Base-by-base conservation (phyloP, 2,329 filamentous ascomycete genomes). In the Cladosporium phlei region DNA sequence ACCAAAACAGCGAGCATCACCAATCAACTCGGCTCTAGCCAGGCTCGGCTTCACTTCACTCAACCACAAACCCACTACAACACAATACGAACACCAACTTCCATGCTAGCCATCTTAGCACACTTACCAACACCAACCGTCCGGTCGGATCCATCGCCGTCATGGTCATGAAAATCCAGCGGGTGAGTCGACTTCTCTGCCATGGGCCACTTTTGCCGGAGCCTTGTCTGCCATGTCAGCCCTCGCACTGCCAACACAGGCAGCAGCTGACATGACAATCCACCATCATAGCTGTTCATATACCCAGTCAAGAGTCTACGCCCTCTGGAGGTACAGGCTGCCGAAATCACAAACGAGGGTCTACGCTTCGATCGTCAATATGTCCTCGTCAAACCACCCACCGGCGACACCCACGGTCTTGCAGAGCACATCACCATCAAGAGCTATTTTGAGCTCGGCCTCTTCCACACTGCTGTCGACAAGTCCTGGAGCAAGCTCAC, bases 401-500 rank as follows among this genome's bases (percentile, higher is more conserved):
- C 54, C 19, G 51, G 50, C 22, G 50, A 54, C 47, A 58, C 56
- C 19, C 51, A 56, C 28, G 59, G 59, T 9, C 52, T 63, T 9
- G 60, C 59, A 7, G 60, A 64, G 45, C 61, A 64, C 47, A 63
- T 64, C 38, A 63, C 61, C 9, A 64, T 64, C 55, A 64, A 64
- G 50, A 60, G 56, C 29, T 59, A 62, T 38, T 64, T 59, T 40
- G 50, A 59, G 27, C 58, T 64, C 5, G 61, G 60, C 10, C 53
- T 63, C 2, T 64, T 64, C 50, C 58, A 61, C 46, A 61, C 58
- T 2, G 53, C 54, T 30, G 62, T 64, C 39, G 60, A 64, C 46
- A 54, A 52, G 37, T 48, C 59, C 5, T 64, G 61, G 61, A 60
- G 59, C 6, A 63, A 64, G 37, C 51, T 64, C 34, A 64, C 59